A percentile compares a stretch with the other conserved stretches of the same genome.
Conservation (phyloP, 257 asterid species). For the Coffea canephora region DNA sequence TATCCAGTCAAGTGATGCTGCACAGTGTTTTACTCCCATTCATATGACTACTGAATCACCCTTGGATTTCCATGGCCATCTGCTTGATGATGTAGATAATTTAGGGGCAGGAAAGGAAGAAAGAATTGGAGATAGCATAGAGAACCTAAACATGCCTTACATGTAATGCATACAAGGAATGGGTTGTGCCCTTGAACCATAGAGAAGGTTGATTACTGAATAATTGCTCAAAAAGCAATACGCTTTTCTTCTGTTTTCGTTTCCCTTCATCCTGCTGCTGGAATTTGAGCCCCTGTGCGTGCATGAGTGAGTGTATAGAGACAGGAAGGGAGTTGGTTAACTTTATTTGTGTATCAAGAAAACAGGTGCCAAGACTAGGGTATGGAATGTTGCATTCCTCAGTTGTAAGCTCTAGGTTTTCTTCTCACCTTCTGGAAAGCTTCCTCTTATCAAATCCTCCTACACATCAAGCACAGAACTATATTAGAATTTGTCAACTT, state of each 20-base stretch:
- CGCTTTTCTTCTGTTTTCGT: too few species aligned
- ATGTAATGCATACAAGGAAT: background rate
- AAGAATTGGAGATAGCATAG: background rate
- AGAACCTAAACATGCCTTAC: background rate
- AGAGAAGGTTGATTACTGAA: background rate
- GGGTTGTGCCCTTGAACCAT: background rate
- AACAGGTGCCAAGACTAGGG: slow-evolving; percentile 34
- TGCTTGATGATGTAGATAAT: background rate
- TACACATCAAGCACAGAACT: slow-evolving; percentile 43
- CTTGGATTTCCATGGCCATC: background rate
- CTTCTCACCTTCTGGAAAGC: slow-evolving; percentile 56
- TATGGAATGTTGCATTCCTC: slow-evolving; percentile 58
- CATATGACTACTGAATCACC: background rate
- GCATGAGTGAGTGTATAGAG: background rate
- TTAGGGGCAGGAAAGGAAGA: background rate
- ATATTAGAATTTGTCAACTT: slow-evolving; percentile 36
- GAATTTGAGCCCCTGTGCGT: background rate
- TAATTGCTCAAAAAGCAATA: background rate
- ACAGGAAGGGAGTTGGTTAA: background rate
- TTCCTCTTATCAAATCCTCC: slow-evolving; percentile 31
- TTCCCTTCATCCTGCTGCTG: background rate
- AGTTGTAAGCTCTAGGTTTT: slow-evolving; percentile 39
- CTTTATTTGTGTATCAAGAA: slow-evolving; percentile 56
- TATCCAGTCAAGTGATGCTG: background rate
- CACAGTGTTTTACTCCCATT: background rate